These are phyloP conservation scores for Beauveria scarabaeidicola DNA, from an alignment of 2,329 filamentous ascomycete genomes.

Conservation along the genomic window DNA sequence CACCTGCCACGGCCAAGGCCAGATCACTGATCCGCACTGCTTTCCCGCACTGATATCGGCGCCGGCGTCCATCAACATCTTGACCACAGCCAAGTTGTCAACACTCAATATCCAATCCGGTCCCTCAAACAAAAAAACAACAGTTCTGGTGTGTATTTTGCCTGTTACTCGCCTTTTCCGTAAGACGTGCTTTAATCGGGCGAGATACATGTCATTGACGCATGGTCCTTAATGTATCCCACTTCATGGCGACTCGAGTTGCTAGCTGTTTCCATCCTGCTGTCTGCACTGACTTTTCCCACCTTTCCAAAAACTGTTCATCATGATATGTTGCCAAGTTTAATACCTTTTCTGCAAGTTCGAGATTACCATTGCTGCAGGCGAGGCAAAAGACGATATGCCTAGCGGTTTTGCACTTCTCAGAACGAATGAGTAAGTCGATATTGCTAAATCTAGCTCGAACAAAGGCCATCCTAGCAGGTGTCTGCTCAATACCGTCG, in stretches of 20 bases:
- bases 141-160: too few species aligned
- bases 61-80: neutral
- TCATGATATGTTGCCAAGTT: neutral
- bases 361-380: neutral
- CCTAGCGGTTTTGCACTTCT: neutral
- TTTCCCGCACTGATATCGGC: neutral
- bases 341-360: neutral
- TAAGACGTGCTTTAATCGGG: too few species aligned
- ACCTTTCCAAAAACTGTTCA: neutral
- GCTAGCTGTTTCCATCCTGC: neutral
- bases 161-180: too few species aligned
- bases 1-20: too few species aligned
- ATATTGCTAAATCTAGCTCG: neutral
- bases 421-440: neutral
- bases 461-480: neutral
- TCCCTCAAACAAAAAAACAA: too few species aligned
- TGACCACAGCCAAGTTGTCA: neutral
- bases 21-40: too few species aligned
- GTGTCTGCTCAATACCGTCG: neutral
- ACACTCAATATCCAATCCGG: too few species aligned
- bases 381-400: neutral
- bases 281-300: neutral
- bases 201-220: neutral
- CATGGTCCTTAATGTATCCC: neutral
- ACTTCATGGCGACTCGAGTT: neutral